Base-by-base conservation (phyloP, 2,329 filamentous ascomycete species). In the Akanthomyces uredinophilus region DNA sequence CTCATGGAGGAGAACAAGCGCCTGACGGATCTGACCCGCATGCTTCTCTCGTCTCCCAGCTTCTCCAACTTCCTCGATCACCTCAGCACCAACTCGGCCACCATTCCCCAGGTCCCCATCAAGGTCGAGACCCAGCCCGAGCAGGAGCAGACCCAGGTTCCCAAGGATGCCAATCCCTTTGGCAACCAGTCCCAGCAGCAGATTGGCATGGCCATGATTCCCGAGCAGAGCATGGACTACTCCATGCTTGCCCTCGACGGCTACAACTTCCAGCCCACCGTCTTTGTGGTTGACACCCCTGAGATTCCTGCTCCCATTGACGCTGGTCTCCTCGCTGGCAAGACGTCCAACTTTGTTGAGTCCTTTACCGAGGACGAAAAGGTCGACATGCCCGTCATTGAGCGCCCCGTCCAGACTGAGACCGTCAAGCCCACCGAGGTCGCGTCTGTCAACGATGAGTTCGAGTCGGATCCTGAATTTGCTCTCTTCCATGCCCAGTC, bases 1-100 rank as follows among this genome's bases (percentile, higher is more conserved):
- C 83, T 99, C 20, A 79, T 86, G 67, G 91, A 96, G 52, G 92
- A 96, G 81, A 96, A 96, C 77, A 87, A 87, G 71, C 90, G 91
- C 53, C 79, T 94, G 58, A 86, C 84, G 10, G 88, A 92, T 67
- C 79, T 94, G 20, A 91, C 88, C n/a, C 88, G 87, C 73, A 91
- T 91, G 85, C 87, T 94, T 32, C 82, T 94, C 20, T 87, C 87
- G 5, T 94, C 91, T 7, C 84, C 91, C 16, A 89, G 91, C 7
- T 96, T 98, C 76, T 92, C 85, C 66, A 89, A 85, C 77, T 93
- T 91, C 72, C 82, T 97, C 50, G 86, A 90, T 69, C 83, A 87
- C 57, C 81, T 92, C 43, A 88, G 85, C 74, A 75, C 79, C 66
- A 87, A 87, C 70, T 83, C 85, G 18, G 68, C 80, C 16, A 70